Conservation (phyloP, 2,329 filamentous ascomycete species). For the Talaromyces sp. region DNA sequence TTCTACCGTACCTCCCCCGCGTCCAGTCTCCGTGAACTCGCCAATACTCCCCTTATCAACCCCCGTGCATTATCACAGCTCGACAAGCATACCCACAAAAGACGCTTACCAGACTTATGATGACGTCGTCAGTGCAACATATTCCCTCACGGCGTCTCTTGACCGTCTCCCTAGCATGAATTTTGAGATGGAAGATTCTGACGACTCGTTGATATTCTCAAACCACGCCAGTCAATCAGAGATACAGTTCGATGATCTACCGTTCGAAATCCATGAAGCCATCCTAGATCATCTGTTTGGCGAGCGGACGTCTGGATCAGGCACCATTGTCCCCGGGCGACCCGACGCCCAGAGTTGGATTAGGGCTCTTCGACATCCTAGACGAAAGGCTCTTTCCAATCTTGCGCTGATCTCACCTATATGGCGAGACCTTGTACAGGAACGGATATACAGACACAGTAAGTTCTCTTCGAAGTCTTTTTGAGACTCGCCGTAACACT, state of each 20-base stretch:
- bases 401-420: slow-evolving; percentile 57
- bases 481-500: background rate
- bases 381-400: slow-evolving; percentile 64
- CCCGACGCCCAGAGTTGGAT: slow-evolving; percentile 58
- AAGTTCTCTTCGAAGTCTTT: slow-evolving; percentile 20
- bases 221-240: slow-evolving; percentile 19
- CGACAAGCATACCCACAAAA: slow-evolving; percentile 27
- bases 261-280: slow-evolving; percentile 68
- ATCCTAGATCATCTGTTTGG: slow-evolving; percentile 71
- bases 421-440: slow-evolving; percentile 68
- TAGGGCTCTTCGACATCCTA: slow-evolving; percentile 63
- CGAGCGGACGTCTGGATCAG: slow-evolving; percentile 61
- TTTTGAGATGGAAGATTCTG: slow-evolving; percentile 29
- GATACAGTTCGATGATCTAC: slow-evolving; percentile 47
- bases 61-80: slow-evolving; percentile 25
- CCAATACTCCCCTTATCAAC: slow-evolving; percentile 26
- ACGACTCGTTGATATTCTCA: slow-evolving; percentile 18
- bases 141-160: slow-evolving; percentile 23
- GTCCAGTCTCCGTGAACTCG: slow-evolving; percentile 34
- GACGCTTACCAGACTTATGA: slow-evolving; percentile 26
- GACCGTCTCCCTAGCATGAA: slow-evolving; percentile 24
- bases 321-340: slow-evolving; percentile 55
- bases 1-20: slow-evolving; percentile 30
- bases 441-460: slow-evolving; percentile 68
- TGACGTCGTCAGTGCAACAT: slow-evolving; percentile 18